Conservation (phyloP, 345 rosid species). For the Heritiera fomes region DNA sequence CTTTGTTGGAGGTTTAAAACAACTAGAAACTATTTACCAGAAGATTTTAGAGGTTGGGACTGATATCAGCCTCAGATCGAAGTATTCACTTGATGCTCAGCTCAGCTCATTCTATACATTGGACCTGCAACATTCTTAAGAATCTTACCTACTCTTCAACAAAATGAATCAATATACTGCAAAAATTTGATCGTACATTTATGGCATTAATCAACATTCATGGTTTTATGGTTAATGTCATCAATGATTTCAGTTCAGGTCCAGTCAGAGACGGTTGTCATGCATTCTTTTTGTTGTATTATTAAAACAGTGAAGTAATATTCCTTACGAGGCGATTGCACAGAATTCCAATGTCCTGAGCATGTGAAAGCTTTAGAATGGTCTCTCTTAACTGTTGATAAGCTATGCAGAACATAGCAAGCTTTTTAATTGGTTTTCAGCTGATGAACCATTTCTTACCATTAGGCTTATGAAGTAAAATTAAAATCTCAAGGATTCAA, state of each 20-base stretch:
- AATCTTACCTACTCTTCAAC: neutral
- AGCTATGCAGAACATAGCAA: neutral
- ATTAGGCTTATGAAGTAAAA: no score
- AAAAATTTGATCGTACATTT: neutral
- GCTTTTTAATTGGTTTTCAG: no score
- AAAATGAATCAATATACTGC: neutral
- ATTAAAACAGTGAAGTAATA: neutral
- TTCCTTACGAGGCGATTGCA: neutral
- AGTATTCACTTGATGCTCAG: neutral
- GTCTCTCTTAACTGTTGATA: neutral
- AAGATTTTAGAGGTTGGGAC: neutral
- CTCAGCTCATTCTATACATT: neutral
- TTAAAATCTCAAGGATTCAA: no score
- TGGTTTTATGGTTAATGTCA: neutral
- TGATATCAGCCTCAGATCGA: neutral
- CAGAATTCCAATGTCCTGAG: neutral
- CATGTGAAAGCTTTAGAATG: neutral
- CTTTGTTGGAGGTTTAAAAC: neutral
- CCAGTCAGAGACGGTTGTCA: neutral
- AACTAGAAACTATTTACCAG: neutral
- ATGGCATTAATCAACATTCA: slow-evolving; percentile 2
- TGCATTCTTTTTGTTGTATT: neutral
- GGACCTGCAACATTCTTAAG: neutral
- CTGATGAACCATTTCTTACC: no score
- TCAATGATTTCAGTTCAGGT: neutral